A percentile compares a stretch with the other conserved stretches of the same genome.
These are phyloP conservation scores for Candida nanaspora DNA, from an alignment of 805 yeast species.

Conservation along the genomic window DNA sequence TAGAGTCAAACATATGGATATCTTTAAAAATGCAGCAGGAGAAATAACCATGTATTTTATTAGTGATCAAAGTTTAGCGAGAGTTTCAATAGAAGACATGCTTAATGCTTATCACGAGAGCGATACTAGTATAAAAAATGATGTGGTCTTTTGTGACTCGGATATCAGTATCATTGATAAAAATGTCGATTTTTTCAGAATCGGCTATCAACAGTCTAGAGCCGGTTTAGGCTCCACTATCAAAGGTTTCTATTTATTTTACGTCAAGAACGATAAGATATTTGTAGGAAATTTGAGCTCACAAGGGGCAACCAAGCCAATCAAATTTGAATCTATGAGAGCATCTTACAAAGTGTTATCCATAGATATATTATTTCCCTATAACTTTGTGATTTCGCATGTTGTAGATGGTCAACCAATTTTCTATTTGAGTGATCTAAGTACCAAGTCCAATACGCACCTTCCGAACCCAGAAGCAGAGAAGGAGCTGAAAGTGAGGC, in stretches of 20 bases:
- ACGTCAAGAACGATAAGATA: conserved; percentile 47
- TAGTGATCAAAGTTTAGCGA: conserved; percentile 50
- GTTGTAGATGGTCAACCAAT: conserved; percentile 18
- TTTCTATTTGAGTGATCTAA: conserved; percentile 21
- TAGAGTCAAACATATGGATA: conserved; percentile 53
- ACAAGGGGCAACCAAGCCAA: conserved; percentile 21
- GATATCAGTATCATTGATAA: conserved; percentile 18
- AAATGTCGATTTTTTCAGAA: conserved; percentile 52
- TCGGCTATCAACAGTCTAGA: conserved; percentile 65
- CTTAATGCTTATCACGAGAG: conserved; percentile 46
- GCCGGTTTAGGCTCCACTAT: conserved; percentile 49
- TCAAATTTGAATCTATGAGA: conserved; percentile 19
- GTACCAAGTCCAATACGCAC: conserved; percentile 19
- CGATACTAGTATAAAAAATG: neutral
- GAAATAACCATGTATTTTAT: conserved; percentile 37
- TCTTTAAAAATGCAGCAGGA: conserved; percentile 38
- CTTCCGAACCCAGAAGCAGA: conserved; percentile 15
- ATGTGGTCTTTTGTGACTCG: conserved; percentile 29
- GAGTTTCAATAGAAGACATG: conserved; percentile 57
- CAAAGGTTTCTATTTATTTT: conserved; percentile 42
- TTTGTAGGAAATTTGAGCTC: conserved; percentile 24
- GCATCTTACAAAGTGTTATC: conserved; percentile 18
- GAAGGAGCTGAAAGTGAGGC: conserved; percentile 17
- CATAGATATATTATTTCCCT: conserved; percentile 19
- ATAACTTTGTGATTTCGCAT: conserved; percentile 22